Evolutionary conservation across 495 filamentous ascomycete genomes (phyloP), one percentile per base, ranked within the genome.

Genomic region (Friedmanniomyces simplex): DNA sequence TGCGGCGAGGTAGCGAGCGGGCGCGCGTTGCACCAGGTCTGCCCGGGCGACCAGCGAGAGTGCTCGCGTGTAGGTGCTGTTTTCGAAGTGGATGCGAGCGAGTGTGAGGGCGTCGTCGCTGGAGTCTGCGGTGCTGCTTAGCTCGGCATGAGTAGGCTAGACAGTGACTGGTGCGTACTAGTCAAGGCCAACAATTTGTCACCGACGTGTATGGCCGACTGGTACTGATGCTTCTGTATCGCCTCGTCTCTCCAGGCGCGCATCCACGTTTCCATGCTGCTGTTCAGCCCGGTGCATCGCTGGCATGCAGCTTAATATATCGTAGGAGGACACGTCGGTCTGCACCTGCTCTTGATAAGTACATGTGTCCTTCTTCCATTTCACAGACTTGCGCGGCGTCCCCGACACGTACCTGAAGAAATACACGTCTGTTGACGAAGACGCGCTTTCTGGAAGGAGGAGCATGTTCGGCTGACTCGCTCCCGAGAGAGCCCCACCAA

Each of bases 121-220:
- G 67, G 88, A 83, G 67, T 88, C 91, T 96, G 22, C 3, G 26
- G 64, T 37, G 30, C 26, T 37, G 30, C 6, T 32, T n/a, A 37
- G 49, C 12, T 16, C 43, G 43, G 22, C n/a, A 47, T 34, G 16
- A n/a, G 39, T 16, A 53, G 37, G 45, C 22, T 54, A 20, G 43
- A 10, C 10, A 32, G 28, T 3, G 3, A 32, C 28, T 28, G 39
- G 24, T 63, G 70, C 79, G 59, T 73, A 97, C 93, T 85, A 34
- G 91, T 96, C 65, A 97, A 78, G 50, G 91, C 91, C 37, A 96
- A 77, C 59, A 97, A 77, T 77, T 99, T 97, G 76, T 99, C 93
- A 22, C 88, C 91, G 63, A 97, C 88, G 67, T 90, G 97, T 66
- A 96, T 89, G 51, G 94, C 94, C 11, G 93, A 83, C 48, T 96